Evolutionary conservation across 2,329 filamentous ascomycete species (phyloP).

Genomic region (Penicillium sp.): DNA sequence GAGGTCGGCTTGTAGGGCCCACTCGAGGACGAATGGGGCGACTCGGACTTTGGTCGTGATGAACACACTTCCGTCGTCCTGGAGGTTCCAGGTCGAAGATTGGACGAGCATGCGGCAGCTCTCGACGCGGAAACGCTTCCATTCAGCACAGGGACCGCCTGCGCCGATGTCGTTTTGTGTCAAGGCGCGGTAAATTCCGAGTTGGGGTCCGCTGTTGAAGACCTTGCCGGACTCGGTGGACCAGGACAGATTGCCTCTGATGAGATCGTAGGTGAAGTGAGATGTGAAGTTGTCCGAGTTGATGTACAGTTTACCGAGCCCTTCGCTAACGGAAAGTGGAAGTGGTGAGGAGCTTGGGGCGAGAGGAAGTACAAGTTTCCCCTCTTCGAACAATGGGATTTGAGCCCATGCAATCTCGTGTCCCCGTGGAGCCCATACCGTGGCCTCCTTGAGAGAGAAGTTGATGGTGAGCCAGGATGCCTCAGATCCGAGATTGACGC

Average conservation of each 20-base stretch:
- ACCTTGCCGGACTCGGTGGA: slow-evolving; percentile 42
- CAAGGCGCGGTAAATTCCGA: slow-evolving; percentile 63
- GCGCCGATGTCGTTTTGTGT: slow-evolving; percentile 66
- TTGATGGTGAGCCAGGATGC: slow-evolving; percentile 50
- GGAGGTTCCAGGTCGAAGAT: slow-evolving; percentile 31
- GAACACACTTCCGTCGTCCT: slow-evolving; percentile 32
- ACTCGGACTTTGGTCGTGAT: slow-evolving; percentile 55
- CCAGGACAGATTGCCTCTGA: slow-evolving; percentile 49
- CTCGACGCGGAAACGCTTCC: slow-evolving; percentile 52
- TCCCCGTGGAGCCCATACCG: slow-evolving; percentile 56
- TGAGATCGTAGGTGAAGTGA: slow-evolving; percentile 48
- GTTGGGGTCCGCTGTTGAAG: slow-evolving; percentile 32
- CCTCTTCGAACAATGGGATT: slow-evolving; percentile 14
- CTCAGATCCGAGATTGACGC: neutral
- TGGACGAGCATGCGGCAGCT: slow-evolving; percentile 45
- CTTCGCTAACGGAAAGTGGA: slow-evolving; percentile 3
- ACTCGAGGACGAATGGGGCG: slow-evolving; percentile 64
- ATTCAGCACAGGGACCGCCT: slow-evolving; percentile 56
- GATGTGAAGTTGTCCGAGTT: slow-evolving; percentile 13
- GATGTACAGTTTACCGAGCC: slow-evolving; percentile 15
- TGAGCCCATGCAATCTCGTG: slow-evolving; percentile 63
- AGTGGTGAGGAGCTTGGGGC: neutral
- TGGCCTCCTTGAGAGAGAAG: slow-evolving; percentile 49
- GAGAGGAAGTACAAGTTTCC: neutral
- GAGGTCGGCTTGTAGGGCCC: slow-evolving; percentile 57